Evolutionary conservation across 176 grass and related monocot species (phyloP).

Genomic region (Typha latifolia): DNA sequence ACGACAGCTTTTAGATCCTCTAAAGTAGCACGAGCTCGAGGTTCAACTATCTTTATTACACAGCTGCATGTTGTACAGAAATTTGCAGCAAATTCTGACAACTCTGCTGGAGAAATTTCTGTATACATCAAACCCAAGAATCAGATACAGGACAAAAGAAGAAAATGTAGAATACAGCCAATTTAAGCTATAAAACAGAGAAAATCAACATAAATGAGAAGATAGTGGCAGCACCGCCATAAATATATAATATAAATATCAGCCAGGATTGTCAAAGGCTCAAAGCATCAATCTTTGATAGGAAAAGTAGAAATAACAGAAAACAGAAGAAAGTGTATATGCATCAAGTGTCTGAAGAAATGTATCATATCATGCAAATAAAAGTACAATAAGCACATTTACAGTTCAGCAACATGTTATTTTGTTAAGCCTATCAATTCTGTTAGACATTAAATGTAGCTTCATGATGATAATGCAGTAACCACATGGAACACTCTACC

Average conservation of each 20-base stretch:
- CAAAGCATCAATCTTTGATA: background rate
- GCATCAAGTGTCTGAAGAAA: background rate
- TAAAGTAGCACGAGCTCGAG: conserved; percentile 66
- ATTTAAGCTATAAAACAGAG: background rate
- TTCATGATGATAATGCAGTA: background rate
- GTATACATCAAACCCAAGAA: background rate
- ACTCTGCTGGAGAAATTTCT: conserved; percentile 88
- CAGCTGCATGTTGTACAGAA: conserved; percentile 90
- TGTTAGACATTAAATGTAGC: background rate
- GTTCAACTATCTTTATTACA: conserved; percentile 98
- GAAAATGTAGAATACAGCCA: background rate
- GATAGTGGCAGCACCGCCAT: background rate
- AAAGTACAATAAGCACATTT: background rate
- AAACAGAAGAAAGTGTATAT: background rate
- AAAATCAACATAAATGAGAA: background rate
- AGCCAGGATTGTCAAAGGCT: background rate
- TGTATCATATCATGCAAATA: background rate
- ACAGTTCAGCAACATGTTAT: background rate
- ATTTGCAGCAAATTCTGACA: conserved; percentile 66
- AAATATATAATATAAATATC: background rate
- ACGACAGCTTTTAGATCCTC: conserved; percentile 70
- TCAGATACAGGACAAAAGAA: background rate
- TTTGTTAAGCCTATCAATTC: too few relatives aligned
- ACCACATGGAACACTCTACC: background rate
- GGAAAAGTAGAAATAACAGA: background rate